Conservation (phyloP, 2,329 filamentous ascomycete genomes). For the Aaosphaeria arxii region DNA sequence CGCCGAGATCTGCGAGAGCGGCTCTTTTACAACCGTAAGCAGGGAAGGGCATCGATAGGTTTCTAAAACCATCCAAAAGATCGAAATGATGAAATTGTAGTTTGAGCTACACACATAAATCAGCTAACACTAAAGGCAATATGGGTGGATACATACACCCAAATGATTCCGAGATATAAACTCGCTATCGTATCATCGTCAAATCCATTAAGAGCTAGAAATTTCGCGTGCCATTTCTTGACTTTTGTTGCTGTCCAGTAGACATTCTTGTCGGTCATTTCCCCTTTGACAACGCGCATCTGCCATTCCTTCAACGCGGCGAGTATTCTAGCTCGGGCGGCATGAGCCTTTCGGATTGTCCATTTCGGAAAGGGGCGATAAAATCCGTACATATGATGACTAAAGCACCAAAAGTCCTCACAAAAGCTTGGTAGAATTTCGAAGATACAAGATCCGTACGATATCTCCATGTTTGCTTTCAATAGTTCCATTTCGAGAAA, state of each 20-base stretch:
- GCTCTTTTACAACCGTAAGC: neutral
- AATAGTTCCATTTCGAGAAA: too few species aligned
- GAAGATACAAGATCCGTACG: too few species aligned
- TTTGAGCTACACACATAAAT: neutral
- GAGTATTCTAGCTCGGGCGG: too few species aligned
- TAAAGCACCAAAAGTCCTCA: too few species aligned
- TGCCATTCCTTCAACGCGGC: too few species aligned
- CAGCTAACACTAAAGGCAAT: neutral
- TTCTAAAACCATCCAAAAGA: slow-evolving; percentile 24
- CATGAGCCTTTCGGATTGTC: too few species aligned
- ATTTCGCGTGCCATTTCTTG: slow-evolving; percentile 5
- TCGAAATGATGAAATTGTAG: slow-evolving; percentile 4
- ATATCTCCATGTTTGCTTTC: too few species aligned
- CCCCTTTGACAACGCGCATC: too few species aligned
- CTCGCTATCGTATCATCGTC: slow-evolving; percentile 7
- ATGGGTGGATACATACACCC: slow-evolving; percentile 7
- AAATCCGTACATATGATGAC: too few species aligned
- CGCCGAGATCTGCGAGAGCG: neutral
- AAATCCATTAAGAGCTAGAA: slow-evolving; percentile 1
- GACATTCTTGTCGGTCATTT: too few species aligned
- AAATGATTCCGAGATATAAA: slow-evolving; percentile 5
- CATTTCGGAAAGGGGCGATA: too few species aligned
- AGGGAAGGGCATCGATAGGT: slow-evolving; percentile 14
- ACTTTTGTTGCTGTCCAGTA: neutral
- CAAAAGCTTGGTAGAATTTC: too few species aligned